Conservation (phyloP, 2,329 filamentous ascomycete genomes). For the Whalleya microplaca region DNA sequence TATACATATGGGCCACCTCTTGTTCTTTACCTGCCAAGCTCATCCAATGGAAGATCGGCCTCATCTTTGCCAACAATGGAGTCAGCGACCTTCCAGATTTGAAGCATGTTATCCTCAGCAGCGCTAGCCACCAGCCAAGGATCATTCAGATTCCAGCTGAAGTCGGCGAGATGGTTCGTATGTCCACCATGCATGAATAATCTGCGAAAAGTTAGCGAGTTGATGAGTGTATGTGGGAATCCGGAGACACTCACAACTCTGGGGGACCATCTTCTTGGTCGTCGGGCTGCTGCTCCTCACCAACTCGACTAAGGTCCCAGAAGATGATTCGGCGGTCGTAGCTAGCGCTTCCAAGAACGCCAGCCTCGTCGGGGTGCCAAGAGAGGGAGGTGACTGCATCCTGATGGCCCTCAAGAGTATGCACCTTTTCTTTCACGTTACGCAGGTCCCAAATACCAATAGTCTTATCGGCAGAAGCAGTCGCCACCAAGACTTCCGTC, state of each 20-base stretch:
- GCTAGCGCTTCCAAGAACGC: conserved; percentile 86
- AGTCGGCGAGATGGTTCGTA: conserved; percentile 95
- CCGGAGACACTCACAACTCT: conserved; percentile 72
- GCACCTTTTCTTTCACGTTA: conserved; percentile 86
- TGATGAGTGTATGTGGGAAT: neutral
- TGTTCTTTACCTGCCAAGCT: conserved; percentile 66
- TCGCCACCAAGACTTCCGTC: conserved; percentile 87
- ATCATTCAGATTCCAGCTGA: conserved; percentile 96
- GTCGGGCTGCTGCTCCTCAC: conserved; percentile 92
- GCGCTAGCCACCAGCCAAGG: conserved; percentile 96
- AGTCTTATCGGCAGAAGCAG: conserved; percentile 92
- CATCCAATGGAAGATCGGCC: conserved; percentile 74
- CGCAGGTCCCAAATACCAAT: conserved; percentile 95
- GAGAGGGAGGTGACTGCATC: conserved; percentile 89
- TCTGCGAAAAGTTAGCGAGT: conserved; percentile 46
- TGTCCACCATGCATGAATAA: conserved; percentile 99
- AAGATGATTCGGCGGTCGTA: conserved; percentile 94
- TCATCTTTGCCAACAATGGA: conserved; percentile 80
- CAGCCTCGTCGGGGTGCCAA: conserved; percentile 91
- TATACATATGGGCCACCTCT: conserved; percentile 3
- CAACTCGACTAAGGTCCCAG: conserved; percentile 91
- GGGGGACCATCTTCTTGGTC: conserved; percentile 94
- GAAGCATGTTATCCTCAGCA: conserved; percentile 94
- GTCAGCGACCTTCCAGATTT: conserved; percentile 89
- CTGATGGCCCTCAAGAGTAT: conserved; percentile 85